Conservation (phyloP, 371 early-diverging fungal genomes). For the Mortierella sp. region DNA sequence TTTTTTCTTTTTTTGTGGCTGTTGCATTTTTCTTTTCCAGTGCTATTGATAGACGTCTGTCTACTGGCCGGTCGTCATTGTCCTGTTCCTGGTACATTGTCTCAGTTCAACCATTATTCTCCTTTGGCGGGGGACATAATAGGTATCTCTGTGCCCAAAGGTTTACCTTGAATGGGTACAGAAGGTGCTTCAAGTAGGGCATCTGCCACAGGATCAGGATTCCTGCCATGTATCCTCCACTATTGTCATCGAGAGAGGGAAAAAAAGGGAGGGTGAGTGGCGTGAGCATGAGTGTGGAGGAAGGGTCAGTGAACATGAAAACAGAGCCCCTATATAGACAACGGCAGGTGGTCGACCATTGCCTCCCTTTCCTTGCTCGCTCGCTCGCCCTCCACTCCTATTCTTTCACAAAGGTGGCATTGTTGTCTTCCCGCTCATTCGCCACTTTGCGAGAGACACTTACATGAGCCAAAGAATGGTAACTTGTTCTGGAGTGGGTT, state of each 20-base stretch:
- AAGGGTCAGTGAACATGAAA: background rate
- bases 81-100: background rate
- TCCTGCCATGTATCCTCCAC: conserved; percentile 75
- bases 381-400: background rate
- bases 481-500: conserved; percentile 77
- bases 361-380: background rate
- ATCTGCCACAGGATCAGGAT: conserved; percentile 90
- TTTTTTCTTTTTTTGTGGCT: background rate
- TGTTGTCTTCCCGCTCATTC: background rate
- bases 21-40: background rate
- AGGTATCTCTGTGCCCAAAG: background rate
- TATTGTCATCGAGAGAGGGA: background rate
- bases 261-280: background rate
- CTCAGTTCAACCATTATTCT: background rate
- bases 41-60: conserved; percentile 8
- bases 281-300: background rate
- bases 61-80: background rate
- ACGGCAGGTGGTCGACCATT: background rate
- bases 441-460: background rate
- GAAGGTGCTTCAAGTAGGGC: conserved; percentile 82
- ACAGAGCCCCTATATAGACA: background rate
- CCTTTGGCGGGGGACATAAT: background rate
- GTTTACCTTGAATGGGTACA: conserved; percentile 92
- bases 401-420: background rate
- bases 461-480: conserved; percentile 76